phyloP scores from a whole-genome alignment of 371 early-diverging fungal species.

The Coemansia sp. region DNA sequence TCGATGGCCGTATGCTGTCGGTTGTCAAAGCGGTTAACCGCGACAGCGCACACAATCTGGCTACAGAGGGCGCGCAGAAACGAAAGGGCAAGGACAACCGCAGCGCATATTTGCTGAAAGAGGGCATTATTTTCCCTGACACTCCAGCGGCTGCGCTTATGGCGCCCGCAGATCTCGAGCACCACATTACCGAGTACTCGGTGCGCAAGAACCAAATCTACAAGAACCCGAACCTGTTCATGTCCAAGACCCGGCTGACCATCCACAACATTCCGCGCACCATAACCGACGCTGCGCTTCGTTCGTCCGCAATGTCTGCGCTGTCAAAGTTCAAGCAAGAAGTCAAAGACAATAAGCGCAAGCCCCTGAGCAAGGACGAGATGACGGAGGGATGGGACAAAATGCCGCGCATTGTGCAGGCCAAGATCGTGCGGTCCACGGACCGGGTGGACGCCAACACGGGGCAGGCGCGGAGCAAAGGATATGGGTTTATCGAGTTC shows the following conservation, averaged over 20 bases:
- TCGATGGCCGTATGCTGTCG: conserved; percentile 81
- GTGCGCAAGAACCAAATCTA: conserved; percentile 75
- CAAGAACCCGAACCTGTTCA: conserved; percentile 82
- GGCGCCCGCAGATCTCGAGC: conserved; percentile 69
- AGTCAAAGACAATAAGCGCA: conserved; percentile 64
- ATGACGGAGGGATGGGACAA: conserved; percentile 70
- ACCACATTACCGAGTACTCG: conserved; percentile 74
- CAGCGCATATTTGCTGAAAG: conserved; percentile 72
- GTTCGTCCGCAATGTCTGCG: conserved; percentile 63
- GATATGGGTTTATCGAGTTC: conserved; percentile 93
- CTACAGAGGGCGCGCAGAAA: conserved; percentile 61
- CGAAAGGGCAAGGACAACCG: conserved; percentile 76
- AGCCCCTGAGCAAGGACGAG: conserved; percentile 70
- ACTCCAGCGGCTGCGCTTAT: conserved; percentile 76
- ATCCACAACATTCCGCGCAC: conserved; percentile 78
- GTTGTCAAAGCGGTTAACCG: conserved; percentile 79
- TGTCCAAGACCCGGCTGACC: conserved; percentile 85
- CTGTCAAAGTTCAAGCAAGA: conserved; percentile 81
- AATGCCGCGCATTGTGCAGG: conserved; percentile 69
- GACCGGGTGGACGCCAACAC: conserved; percentile 74
- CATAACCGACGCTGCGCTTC: conserved; percentile 72
- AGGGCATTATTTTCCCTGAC: conserved; percentile 83
- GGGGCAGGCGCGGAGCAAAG: conserved; percentile 71
- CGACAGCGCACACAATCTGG: conserved; percentile 66
- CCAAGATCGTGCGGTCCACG: conserved; percentile 76